A percentile compares a stretch with the other conserved stretches of the same genome.
Conservation (phyloP, 2,329 filamentous ascomycete species). For the Albifimbria verrucaria region DNA sequence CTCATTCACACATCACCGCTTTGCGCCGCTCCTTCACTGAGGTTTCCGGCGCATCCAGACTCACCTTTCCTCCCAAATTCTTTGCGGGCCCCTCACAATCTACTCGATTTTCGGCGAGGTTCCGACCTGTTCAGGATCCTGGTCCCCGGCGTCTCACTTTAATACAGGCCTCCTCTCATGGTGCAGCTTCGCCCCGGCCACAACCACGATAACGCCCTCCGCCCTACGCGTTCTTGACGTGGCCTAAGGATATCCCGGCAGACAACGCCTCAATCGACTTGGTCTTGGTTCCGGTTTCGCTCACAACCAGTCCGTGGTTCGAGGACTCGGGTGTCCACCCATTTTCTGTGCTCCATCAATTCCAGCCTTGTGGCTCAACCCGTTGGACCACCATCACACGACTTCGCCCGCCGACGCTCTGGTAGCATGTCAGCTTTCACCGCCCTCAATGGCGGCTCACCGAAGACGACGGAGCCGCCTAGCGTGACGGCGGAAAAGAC, state of each 20-base stretch:
- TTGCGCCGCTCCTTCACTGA: neutral
- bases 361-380: neutral
- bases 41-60: neutral
- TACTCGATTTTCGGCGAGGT: neutral
- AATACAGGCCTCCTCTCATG: neutral
- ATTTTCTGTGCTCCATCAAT: too few species aligned
- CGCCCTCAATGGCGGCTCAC: constrained; percentile 49
- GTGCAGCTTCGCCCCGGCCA: neutral
- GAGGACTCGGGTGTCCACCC: too few species aligned
- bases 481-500: constrained; percentile 24
- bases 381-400: neutral
- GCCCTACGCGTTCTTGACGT: neutral
- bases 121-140: neutral
- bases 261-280: neutral
- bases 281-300: neutral
- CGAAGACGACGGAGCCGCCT: constrained; percentile 36
- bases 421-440: constrained; percentile 47
- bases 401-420: neutral
- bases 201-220: neutral
- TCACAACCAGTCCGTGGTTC: neutral
- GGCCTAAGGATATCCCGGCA: neutral
- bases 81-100: neutral
- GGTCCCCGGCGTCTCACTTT: neutral
- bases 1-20: neutral
- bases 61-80: neutral